A percentile compares a stretch with the other conserved stretches of the same genome.
phyloP scores from a whole-genome alignment of 1,284 basidiomycete genomes.

The Neonothopanus nambi region DNA sequence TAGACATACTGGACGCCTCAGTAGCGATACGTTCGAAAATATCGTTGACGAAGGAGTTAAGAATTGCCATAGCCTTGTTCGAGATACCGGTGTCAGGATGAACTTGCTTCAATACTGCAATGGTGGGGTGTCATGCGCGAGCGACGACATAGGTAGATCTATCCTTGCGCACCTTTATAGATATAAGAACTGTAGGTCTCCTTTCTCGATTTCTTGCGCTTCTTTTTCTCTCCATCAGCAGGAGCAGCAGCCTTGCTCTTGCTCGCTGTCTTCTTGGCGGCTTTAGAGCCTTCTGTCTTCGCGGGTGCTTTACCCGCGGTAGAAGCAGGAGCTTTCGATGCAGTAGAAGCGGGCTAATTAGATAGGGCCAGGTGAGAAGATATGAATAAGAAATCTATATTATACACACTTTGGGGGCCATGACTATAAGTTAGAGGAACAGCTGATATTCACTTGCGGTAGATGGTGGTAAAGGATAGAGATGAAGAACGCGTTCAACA shows the following conservation, averaged over 20 bases:
- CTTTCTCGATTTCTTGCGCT: conserved; percentile 83
- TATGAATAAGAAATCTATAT: neutral
- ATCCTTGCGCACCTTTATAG: conserved; percentile 71
- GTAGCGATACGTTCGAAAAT: conserved; percentile 84
- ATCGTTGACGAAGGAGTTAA: conserved; percentile 81
- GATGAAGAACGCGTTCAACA: neutral
- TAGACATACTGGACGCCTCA: conserved; percentile 72
- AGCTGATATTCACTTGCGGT: neutral
- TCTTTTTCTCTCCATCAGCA: conserved; percentile 75
- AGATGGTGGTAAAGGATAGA: conserved; percentile 3
- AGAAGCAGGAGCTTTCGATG: conserved; percentile 74
- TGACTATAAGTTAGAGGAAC: neutral
- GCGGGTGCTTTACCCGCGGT: conserved; percentile 79
- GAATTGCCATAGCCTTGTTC: conserved; percentile 85
- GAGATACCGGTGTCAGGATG: conserved; percentile 87
- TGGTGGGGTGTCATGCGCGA: conserved; percentile 4
- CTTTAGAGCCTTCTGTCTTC: conserved; percentile 68
- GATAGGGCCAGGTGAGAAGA: neutral
- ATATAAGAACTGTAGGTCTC: conserved; percentile 92
- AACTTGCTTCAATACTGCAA: conserved; percentile 77
- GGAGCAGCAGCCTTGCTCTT: conserved; percentile 60
- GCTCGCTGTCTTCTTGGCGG: conserved; percentile 60
- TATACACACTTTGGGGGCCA: conserved; percentile 17
- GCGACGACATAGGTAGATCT: conserved; percentile 8
- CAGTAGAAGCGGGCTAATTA: conserved; percentile 67